Conservation (phyloP, 1,284 basidiomycete species). For the Entoloma clypeatum region DNA sequence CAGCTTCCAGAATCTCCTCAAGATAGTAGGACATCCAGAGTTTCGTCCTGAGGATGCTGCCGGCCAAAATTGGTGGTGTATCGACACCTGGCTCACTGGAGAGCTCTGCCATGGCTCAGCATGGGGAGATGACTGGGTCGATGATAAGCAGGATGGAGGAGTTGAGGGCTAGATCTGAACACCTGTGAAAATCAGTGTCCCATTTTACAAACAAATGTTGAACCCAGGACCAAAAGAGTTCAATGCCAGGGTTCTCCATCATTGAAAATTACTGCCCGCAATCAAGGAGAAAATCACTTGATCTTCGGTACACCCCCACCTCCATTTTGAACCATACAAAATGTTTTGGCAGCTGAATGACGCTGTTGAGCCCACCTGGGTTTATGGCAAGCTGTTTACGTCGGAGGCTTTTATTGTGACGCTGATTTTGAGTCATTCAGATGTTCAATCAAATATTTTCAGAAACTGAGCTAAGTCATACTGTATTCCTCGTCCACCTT, state of each 20-base stretch:
- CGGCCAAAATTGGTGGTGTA: slow-evolving; percentile 6
- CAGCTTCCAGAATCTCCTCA: too few species aligned
- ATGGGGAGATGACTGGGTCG: slow-evolving; percentile 7
- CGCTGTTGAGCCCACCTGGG: not conserved
- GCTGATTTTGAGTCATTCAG: too few species aligned
- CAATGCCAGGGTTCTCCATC: not conserved
- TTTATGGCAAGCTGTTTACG: slow-evolving; percentile 9
- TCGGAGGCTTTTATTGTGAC: slow-evolving; percentile 12
- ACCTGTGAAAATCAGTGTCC: slow-evolving; percentile 9
- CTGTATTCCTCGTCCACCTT: too few species aligned
- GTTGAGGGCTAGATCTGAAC: not conserved
- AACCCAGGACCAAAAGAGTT: not conserved
- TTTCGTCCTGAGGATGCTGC: slow-evolving; percentile 9
- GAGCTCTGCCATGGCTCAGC: slow-evolving; percentile 5
- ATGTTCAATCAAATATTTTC: too few species aligned
- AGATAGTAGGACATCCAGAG: too few species aligned
- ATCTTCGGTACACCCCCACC: not conserved
- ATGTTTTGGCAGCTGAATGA: slow-evolving; percentile 5
- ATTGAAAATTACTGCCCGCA: slow-evolving; percentile 1
- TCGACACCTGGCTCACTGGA: slow-evolving; percentile 8
- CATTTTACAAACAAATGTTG: slow-evolving; percentile 12
- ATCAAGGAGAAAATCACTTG: slow-evolving; percentile 7
- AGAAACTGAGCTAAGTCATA: too few species aligned
- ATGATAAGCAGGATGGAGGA: slow-evolving; percentile 15
- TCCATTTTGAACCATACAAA: slow-evolving; percentile 6